Percentiles rank a stretch among this genome's conserved stretches.
Evolutionary conservation across 306 rosid species (phyloP).

Genomic region (Quercus agrifolia): DNA sequence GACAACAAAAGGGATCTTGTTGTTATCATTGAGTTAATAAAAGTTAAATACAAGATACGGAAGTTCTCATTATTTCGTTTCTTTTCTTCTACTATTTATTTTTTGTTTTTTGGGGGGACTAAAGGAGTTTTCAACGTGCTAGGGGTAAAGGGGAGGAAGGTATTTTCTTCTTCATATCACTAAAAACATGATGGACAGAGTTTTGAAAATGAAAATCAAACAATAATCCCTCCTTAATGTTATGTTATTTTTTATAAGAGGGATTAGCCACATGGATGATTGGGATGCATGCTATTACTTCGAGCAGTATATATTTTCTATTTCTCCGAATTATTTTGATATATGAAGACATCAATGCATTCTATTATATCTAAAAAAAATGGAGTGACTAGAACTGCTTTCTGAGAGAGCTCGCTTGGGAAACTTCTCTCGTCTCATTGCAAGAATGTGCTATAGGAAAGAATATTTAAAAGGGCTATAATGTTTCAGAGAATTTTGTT

Average conservation of each 20-base stretch:
- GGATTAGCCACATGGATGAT: not conserved
- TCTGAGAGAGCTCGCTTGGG: not conserved
- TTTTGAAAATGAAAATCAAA: not conserved
- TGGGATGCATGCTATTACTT: not conserved
- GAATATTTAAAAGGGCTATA: not conserved
- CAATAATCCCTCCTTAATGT: not conserved
- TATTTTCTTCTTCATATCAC: not conserved
- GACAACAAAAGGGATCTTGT: too few relatives aligned
- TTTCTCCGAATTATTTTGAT: not conserved
- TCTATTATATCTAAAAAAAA: not conserved
- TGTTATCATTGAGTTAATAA: too few relatives aligned
- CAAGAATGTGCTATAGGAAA: not conserved
- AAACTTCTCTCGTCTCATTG: not conserved
- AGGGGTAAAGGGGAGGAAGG: not conserved
- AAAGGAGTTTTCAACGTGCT: not conserved
- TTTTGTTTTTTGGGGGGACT: too few relatives aligned
- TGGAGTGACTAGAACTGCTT: not conserved
- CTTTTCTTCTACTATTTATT: too few relatives aligned
- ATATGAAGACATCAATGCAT: not conserved
- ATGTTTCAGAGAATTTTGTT: not conserved
- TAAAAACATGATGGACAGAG: not conserved
- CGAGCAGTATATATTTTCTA: not conserved
- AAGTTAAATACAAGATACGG: not conserved
- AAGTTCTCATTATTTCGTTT: not conserved
- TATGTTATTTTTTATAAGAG: not conserved